phyloP scores from a whole-genome alignment of 192 early-diverging fungal species.

The Umbelopsis ramanniana region DNA sequence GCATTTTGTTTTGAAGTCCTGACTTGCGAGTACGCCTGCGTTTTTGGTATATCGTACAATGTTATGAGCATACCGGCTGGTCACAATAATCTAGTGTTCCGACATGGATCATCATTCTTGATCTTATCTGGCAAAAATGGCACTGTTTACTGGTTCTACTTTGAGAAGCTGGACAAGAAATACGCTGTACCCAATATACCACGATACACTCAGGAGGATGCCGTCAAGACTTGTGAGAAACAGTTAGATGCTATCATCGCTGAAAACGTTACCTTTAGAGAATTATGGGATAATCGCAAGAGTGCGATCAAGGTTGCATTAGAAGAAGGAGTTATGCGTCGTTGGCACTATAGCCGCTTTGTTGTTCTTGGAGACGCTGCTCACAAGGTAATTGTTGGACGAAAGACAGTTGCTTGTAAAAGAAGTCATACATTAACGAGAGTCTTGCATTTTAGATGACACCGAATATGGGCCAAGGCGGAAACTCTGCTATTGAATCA shows the following conservation, averaged over 20 bases:
- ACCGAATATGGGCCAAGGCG: slow-evolving; percentile 16
- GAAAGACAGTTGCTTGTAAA: neutral
- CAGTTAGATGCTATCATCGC: neutral
- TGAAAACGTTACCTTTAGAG: neutral
- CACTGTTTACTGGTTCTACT: slow-evolving; percentile 6
- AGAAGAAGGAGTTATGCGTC: slow-evolving; percentile 25
- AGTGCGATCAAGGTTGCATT: slow-evolving; percentile 14
- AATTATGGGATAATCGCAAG: neutral
- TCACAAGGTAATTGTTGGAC: slow-evolving; percentile 16
- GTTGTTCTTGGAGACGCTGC: slow-evolving; percentile 28
- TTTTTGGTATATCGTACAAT: neutral
- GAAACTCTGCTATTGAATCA: slow-evolving; percentile 5
- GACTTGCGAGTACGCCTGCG: neutral
- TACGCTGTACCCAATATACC: slow-evolving; percentile 2
- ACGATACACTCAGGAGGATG: slow-evolving; percentile 4
- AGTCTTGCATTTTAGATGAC: neutral
- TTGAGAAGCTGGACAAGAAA: slow-evolving; percentile 7
- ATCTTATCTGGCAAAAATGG: neutral
- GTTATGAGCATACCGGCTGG: neutral
- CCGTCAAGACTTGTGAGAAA: slow-evolving; percentile 2
- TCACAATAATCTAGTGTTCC: neutral
- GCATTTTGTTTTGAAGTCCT: neutral
- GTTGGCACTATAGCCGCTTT: slow-evolving; percentile 28
- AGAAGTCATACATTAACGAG: too few relatives aligned
- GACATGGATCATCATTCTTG: slow-evolving; percentile 8